phyloP scores from a whole-genome alignment of 2,329 filamentous ascomycete genomes.

The Cladophialophora yegresii region DNA sequence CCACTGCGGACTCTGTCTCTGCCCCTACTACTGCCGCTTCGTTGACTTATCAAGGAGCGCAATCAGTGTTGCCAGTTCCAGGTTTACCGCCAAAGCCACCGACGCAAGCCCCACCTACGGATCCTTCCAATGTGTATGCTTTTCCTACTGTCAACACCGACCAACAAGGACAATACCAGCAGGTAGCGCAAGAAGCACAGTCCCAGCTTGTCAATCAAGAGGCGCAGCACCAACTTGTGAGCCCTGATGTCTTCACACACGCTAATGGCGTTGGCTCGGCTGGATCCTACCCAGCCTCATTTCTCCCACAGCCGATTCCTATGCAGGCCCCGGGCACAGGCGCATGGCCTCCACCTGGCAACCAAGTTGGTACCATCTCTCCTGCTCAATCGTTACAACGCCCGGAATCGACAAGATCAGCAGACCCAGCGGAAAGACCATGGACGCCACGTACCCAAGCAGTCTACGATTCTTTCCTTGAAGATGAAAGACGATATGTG shows the following conservation, averaged over 20 bases:
- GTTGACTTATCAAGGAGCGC: slow-evolving; percentile 38
- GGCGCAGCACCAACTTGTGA: slow-evolving; percentile 11
- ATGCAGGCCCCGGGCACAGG: slow-evolving; percentile 21
- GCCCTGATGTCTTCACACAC: slow-evolving; percentile 1
- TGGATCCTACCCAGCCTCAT: slow-evolving; percentile 8
- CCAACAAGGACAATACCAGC: slow-evolving; percentile 15
- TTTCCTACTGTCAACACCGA: slow-evolving; percentile 22
- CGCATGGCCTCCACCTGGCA: slow-evolving; percentile 16
- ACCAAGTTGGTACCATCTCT: slow-evolving; percentile 16
- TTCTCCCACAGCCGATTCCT: slow-evolving; percentile 13
- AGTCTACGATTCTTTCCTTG: slow-evolving; percentile 55
- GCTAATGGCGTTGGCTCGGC: slow-evolving; percentile 18
- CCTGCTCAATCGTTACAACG: slow-evolving; percentile 16
- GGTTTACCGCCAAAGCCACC: slow-evolving; percentile 51
- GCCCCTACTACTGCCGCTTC: slow-evolving; percentile 37
- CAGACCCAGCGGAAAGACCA: slow-evolving; percentile 45
- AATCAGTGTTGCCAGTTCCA: slow-evolving; percentile 42
- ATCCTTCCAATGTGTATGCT: slow-evolving; percentile 38
- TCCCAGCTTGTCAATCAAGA: neutral
- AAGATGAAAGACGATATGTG: slow-evolving; percentile 54
- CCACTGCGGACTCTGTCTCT: slow-evolving; percentile 37
- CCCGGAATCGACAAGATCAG: slow-evolving; percentile 17
- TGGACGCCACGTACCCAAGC: slow-evolving; percentile 54
- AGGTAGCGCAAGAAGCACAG: slow-evolving; percentile 5
- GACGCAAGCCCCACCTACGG: slow-evolving; percentile 45